phyloP scores from a whole-genome alignment of 2,329 filamentous ascomycete species.

The Dichotomopilus funicola region DNA sequence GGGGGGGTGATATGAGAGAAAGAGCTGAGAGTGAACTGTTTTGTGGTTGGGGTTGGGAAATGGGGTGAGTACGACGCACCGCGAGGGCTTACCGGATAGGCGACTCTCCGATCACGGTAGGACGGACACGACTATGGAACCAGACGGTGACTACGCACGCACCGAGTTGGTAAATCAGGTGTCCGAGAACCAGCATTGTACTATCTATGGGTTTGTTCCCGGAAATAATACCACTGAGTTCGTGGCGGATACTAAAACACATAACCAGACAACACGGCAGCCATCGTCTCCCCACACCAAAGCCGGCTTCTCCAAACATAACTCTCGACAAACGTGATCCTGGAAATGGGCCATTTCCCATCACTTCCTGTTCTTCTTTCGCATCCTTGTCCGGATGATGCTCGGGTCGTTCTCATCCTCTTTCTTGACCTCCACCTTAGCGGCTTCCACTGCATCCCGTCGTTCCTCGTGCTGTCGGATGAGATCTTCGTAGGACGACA shows the following conservation, averaged over 20 bases:
- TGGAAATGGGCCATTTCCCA: background rate
- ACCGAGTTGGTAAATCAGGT: background rate
- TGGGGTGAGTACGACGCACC: too few relatives aligned
- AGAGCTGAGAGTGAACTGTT: background rate
- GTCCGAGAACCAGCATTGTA: background rate
- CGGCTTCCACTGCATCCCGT: constrained; percentile 20
- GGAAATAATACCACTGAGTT: constrained; percentile 1
- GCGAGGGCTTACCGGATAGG: too few relatives aligned
- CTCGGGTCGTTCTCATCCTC: constrained; percentile 19
- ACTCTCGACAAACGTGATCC: background rate
- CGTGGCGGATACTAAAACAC: constrained; percentile 7
- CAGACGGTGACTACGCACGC: too few relatives aligned
- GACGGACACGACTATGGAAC: too few relatives aligned
- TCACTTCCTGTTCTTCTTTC: constrained; percentile 23
- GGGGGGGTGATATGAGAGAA: background rate
- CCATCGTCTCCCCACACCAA: background rate
- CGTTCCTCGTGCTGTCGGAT: constrained; percentile 22
- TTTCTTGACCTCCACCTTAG: constrained; percentile 12
- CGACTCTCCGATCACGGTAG: too few relatives aligned
- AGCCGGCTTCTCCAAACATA: constrained; percentile 2
- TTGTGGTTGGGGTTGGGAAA: too few relatives aligned
- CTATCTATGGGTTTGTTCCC: constrained; percentile 3
- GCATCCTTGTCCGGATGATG: constrained; percentile 21
- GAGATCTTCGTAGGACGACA: constrained; percentile 27
- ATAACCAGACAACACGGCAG: constrained; percentile 2